A percentile compares a stretch with the other conserved stretches of the same genome.
phyloP scores from a whole-genome alignment of 1,139 yeast genomes.

The Meyerozyma smithsonii region DNA sequence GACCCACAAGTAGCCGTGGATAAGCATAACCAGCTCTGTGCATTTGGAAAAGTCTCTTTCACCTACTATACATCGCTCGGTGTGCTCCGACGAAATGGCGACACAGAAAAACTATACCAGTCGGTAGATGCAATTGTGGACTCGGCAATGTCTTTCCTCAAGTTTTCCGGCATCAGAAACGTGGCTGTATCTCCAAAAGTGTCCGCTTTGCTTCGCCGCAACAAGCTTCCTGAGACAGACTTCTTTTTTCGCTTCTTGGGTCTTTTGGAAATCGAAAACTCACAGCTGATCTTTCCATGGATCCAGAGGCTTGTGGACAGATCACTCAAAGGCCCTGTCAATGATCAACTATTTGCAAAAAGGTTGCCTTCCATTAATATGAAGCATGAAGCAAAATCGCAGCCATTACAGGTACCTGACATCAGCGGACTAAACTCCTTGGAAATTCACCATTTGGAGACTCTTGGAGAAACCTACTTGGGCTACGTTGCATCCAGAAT shows the following conservation, averaged over 20 bases:
- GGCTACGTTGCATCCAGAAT: not conserved
- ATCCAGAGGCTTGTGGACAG: not conserved
- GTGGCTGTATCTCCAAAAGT: not conserved
- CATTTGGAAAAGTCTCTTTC: constrained; percentile 2
- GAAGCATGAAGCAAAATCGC: no score
- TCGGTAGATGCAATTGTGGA: not conserved
- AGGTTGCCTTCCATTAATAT: not conserved
- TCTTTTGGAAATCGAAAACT: constrained; percentile 2
- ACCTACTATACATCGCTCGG: not conserved
- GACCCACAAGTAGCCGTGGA: not conserved
- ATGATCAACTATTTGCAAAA: not conserved
- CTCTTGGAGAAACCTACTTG: not conserved
- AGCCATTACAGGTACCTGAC: not conserved
- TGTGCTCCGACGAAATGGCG: not conserved
- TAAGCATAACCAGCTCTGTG: not conserved
- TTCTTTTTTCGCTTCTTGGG: constrained; percentile 2
- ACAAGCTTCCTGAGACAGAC: not conserved
- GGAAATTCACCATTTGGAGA: not conserved
- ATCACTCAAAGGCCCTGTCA: not conserved
- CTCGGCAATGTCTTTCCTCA: not conserved
- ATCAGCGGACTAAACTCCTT: not conserved
- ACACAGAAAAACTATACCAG: not conserved
- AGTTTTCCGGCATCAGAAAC: not conserved
- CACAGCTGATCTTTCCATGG: not conserved
- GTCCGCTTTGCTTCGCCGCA: not conserved